Base-by-base conservation (phyloP, 352 stramenopile species). In the Phytopythium chamaehyphon region DNA sequence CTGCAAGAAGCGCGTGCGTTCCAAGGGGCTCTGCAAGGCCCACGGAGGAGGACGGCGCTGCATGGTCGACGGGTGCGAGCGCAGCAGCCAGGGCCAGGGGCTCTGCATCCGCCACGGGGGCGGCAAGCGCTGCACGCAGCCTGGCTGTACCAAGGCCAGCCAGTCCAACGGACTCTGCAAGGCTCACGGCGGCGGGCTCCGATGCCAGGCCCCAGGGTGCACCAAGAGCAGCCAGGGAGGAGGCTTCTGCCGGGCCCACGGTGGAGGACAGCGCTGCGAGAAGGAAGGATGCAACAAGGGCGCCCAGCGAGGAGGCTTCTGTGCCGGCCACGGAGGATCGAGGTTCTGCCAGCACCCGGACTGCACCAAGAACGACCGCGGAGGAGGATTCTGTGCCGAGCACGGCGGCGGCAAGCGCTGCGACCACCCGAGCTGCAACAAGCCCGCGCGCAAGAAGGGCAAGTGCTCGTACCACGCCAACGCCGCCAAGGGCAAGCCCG, bases 381-480 rank as follows among this genome's bases (percentile, higher is more conserved):
- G 86, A 12, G 86, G 84, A 23, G 86, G 86, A 39, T 94, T 86
- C 54, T 96, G 86, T 57, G 84, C 84, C 5, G 76, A 91, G 47
- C 86, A 96, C 56, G 86, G 86, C 45, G 86, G 86, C 33, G 86
- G 84, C 57, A 90, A 91, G 55, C 80, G 84, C 16, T 96, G 86
- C 61, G 76, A 86, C 51, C 60, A 86, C 47, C 45, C 74, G 3
- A 73, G 69, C 28, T 96, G 86, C 69, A 88, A 88, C 64, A 87
- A 88, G 46, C 86, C 84, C 0, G 82, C 82, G 28, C 79, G 86
- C 23, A 91, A 92, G 59, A 86, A 90, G 59, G 86, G 86, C 45
- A 90, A 91, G 60, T 96, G 86, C 68, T 93, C 84, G 31, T 82
- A 85, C 60, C 86, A 96, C 53, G 80, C 76, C 3, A 90, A 90